Conservation (phyloP, 371 early-diverging fungal species). For the Rhizopus sp. region DNA sequence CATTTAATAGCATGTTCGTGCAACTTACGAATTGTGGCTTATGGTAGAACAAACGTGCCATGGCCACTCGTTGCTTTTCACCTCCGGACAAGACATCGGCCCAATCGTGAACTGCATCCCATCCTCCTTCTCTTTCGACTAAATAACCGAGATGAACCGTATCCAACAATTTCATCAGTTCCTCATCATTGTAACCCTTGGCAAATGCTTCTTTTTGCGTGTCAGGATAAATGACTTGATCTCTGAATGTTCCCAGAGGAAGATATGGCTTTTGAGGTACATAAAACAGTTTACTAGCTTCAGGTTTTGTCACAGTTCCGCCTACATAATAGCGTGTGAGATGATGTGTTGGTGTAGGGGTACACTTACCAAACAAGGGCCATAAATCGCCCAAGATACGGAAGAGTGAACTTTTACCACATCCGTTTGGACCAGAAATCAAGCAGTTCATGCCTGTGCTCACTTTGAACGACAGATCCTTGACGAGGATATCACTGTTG, state of each 20-base stretch:
- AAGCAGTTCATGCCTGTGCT: constrained; percentile 83
- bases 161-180: constrained; percentile 63
- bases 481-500: constrained; percentile 88
- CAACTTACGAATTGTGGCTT: constrained; percentile 73
- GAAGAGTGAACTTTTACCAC: constrained; percentile 90
- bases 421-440: constrained; percentile 93
- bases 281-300: constrained; percentile 82
- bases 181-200: constrained; percentile 62
- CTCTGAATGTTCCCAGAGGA: constrained; percentile 88
- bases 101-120: constrained; percentile 85
- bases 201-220: constrained; percentile 53
- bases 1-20: neutral
- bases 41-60: constrained; percentile 88
- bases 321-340: constrained; percentile 25
- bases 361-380: constrained; percentile 69
- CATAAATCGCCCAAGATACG: constrained; percentile 92
- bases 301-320: constrained; percentile 83
- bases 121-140: constrained; percentile 84
- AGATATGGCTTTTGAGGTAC: constrained; percentile 95
- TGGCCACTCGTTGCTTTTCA: constrained; percentile 82
- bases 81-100: constrained; percentile 82
- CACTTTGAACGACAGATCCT: constrained; percentile 82
- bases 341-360: neutral
- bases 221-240: constrained; percentile 88
- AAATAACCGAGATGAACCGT: constrained; percentile 75